These are phyloP conservation scores for Paramecium bursaria DNA, from an alignment of 73 alveolate genomes.

Conservation along the genomic window DNA sequence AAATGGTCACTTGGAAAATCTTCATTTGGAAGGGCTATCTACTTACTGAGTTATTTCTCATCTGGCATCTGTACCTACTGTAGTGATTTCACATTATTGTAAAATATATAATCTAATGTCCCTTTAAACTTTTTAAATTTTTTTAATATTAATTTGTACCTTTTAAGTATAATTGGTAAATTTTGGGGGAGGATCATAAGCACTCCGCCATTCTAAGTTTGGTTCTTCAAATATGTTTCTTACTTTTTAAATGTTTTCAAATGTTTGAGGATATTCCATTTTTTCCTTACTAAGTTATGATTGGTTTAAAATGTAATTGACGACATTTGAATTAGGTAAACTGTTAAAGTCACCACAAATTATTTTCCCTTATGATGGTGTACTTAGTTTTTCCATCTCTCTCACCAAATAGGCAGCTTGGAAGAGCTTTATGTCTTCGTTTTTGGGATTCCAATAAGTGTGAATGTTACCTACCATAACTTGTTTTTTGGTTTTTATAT, in stretches of 20 bases:
- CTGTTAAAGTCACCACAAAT: constrained; percentile 70
- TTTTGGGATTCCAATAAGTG: constrained; percentile 61
- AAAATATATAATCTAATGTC: constrained; percentile 60
- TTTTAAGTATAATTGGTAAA: constrained; percentile 63
- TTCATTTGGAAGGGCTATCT: constrained; percentile 59
- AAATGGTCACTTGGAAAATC: constrained; percentile 63
- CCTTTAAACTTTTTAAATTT: constrained; percentile 26
- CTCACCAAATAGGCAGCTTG: neutral
- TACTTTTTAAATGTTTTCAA: neutral
- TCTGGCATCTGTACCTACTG: constrained; percentile 30
- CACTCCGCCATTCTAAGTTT: constrained; percentile 40
- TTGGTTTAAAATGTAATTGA: constrained; percentile 2
- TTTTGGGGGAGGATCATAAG: constrained; percentile 59
- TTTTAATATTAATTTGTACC: neutral
- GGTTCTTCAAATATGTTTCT: constrained; percentile 8
- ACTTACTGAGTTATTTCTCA: neutral
- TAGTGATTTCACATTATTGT: constrained; percentile 35
- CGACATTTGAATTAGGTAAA: constrained; percentile 50
- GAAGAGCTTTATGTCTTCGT: constrained; percentile 60
- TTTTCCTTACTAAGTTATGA: neutral
- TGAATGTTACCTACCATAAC: constrained; percentile 61
- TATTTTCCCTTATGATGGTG: neutral
- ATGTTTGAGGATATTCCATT: neutral
- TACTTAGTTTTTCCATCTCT: constrained; percentile 24
- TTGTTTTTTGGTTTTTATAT: constrained; percentile 5